phyloP scores from a whole-genome alignment of 192 early-diverging fungal genomes.

The Backusella parvicylindrica region DNA sequence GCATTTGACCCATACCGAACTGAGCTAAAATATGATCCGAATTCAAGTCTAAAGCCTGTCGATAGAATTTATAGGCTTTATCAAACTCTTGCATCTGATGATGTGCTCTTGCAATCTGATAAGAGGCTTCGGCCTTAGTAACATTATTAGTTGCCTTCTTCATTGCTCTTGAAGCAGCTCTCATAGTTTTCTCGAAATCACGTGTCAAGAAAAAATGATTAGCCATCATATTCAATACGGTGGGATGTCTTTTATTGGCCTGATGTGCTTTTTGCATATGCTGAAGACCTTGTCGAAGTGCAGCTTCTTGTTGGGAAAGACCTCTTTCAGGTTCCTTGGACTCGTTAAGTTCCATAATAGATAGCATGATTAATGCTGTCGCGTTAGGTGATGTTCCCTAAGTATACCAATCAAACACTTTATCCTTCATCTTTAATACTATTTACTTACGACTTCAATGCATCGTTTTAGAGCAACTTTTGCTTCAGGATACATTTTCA shows the following conservation, averaged over 20 bases:
- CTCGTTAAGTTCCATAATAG: constrained; percentile 78
- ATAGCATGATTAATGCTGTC: constrained; percentile 69
- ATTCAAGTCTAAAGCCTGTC: constrained; percentile 61
- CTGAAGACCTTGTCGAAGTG: constrained; percentile 42
- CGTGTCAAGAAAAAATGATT: constrained; percentile 49
- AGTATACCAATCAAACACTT: too few species aligned
- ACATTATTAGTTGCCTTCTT: constrained; percentile 43
- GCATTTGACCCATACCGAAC: constrained; percentile 78
- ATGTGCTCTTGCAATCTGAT: constrained; percentile 52
- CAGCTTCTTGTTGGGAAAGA: constrained; percentile 38
- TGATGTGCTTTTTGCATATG: constrained; percentile 50
- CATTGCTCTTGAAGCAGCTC: constrained; percentile 42
- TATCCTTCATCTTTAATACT: too few species aligned
- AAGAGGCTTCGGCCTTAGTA: constrained; percentile 59
- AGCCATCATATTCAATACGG: constrained; percentile 50
- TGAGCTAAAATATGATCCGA: constrained; percentile 62
- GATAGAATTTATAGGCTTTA: constrained; percentile 69
- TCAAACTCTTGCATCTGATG: constrained; percentile 61
- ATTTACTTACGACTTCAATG: constrained; percentile 52
- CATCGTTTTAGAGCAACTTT: constrained; percentile 68
- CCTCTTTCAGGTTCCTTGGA: constrained; percentile 45
- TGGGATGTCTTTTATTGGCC: constrained; percentile 50
- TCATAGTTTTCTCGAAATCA: constrained; percentile 44
- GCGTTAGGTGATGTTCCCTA: constrained; percentile 42
- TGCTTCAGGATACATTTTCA: constrained; percentile 66